Conservation (phyloP, 371 early-diverging fungal species). For the Apophysomyces sp. region DNA sequence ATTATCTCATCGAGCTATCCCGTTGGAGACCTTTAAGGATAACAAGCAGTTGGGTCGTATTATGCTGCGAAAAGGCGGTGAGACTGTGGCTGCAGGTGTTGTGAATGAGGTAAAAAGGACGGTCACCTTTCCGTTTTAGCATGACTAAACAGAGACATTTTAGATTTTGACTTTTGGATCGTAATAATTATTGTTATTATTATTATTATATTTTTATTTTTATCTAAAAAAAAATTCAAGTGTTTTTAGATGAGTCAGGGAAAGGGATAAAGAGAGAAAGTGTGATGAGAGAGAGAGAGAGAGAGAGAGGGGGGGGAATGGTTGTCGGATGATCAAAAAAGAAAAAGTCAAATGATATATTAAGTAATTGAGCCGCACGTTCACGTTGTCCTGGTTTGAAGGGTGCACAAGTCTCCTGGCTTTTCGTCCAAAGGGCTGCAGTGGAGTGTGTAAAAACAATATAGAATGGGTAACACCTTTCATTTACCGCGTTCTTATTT, state of each 20-base stretch:
- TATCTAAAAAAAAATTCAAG: too few species aligned
- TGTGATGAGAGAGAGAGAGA: too few species aligned
- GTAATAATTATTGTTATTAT: too few species aligned
- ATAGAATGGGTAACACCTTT: not conserved
- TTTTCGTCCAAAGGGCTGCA: not conserved
- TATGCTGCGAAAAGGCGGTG: slow-evolving; percentile 81
- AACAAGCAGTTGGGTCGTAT: slow-evolving; percentile 89
- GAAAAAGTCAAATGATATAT: not conserved
- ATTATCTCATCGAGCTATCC: slow-evolving; percentile 68
- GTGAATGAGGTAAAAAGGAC: slow-evolving; percentile 55
- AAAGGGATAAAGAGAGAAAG: too few species aligned
- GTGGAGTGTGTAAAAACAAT: not conserved
- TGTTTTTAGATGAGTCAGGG: too few species aligned
- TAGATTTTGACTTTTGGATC: slow-evolving; percentile 53
- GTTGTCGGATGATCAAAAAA: too few species aligned
- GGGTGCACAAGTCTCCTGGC: too few species aligned
- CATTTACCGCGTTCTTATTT: not conserved
- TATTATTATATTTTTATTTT: too few species aligned
- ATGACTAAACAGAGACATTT: not conserved
- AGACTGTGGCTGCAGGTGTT: slow-evolving; percentile 93
- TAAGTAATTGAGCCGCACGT: not conserved
- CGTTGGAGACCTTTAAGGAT: slow-evolving; percentile 82
- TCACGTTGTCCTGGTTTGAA: not conserved
- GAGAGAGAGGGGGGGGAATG: too few species aligned
- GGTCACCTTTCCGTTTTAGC: not conserved